Conservation (phyloP, 495 filamentous ascomycete species). For the Echria macrotheca region DNA sequence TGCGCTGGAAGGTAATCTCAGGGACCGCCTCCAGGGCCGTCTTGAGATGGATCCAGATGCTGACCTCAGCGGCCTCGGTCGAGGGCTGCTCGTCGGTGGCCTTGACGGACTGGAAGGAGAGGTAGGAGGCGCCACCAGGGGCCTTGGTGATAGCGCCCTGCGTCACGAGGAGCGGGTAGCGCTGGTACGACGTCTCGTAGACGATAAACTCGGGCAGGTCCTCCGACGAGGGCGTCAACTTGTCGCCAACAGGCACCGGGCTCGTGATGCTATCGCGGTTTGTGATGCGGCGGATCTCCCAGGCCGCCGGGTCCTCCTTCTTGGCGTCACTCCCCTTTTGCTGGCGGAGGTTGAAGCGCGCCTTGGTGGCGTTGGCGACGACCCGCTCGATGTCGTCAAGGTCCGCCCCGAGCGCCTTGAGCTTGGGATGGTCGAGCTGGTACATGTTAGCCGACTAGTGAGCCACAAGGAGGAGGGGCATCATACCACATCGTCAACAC, state of each 20-base stretch:
- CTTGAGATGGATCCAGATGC: constrained; percentile 33
- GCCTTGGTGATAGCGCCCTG: constrained; percentile 27
- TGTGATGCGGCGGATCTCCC: constrained; percentile 25
- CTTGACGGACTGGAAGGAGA: constrained; percentile 24
- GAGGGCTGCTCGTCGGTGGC: constrained; percentile 11
- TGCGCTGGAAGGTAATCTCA: constrained; percentile 25
- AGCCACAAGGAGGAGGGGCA: neutral
- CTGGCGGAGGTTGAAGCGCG: constrained; percentile 27
- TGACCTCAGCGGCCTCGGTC: constrained; percentile 24
- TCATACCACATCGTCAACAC: constrained; percentile 36
- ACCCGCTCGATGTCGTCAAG: constrained; percentile 33
- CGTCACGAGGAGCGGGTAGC: constrained; percentile 30
- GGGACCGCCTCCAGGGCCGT: constrained; percentile 24
- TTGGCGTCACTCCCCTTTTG: constrained; percentile 10
- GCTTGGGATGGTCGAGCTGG: constrained; percentile 32
- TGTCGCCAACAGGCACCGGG: constrained; percentile 22
- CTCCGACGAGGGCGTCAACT: constrained; percentile 19
- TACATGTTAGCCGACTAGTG: neutral
- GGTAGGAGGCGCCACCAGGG: constrained; percentile 24
- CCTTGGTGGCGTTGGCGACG: constrained; percentile 28
- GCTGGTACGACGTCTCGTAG: constrained; percentile 36
- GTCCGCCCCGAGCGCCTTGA: constrained; percentile 27
- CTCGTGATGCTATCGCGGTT: constrained; percentile 15
- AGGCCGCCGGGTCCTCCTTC: constrained; percentile 22
- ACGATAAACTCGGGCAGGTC: constrained; percentile 32